These are phyloP conservation scores for Fagopyrum esculentum DNA, from an alignment of 148 eudicot genomes.

Conservation along the genomic window DNA sequence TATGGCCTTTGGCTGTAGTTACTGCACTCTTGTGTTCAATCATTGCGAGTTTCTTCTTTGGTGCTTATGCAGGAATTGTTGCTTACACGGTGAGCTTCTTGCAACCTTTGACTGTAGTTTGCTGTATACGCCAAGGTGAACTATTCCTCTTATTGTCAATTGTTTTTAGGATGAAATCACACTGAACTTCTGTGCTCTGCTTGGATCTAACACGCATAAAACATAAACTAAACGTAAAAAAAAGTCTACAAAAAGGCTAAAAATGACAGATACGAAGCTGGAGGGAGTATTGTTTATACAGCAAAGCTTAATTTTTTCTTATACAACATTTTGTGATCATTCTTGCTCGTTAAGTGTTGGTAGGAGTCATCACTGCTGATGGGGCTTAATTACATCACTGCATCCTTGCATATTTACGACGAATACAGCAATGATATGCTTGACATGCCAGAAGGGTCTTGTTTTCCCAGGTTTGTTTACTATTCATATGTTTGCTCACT, in stretches of 20 bases:
- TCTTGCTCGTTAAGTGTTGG: background rate
- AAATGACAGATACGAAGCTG: no score
- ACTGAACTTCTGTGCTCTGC: no score
- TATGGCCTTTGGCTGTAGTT: slow-evolving; percentile 92
- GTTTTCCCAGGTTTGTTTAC: slow-evolving; percentile 66
- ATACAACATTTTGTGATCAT: background rate
- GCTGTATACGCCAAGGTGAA: no score
- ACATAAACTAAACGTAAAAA: no score
- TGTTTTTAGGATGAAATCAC: no score
- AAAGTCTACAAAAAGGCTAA: no score
- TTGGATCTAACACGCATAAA: no score
- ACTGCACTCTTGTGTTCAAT: slow-evolving; percentile 78
- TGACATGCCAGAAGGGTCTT: slow-evolving; percentile 90
- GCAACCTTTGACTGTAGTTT: background rate
- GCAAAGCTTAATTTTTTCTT: background rate
- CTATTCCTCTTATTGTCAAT: no score
- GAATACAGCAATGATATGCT: slow-evolving; percentile 91
- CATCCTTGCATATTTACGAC: slow-evolving; percentile 73
- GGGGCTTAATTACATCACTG: slow-evolving; percentile 65
- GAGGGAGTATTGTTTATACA: background rate
- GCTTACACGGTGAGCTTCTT: slow-evolving; percentile 57
- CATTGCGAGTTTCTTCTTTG: slow-evolving; percentile 58
- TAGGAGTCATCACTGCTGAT: slow-evolving; percentile 82
- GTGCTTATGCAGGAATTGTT: slow-evolving; percentile 75
- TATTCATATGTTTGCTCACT: background rate